Conservation (phyloP, 139 green algal species). For the Nannochloris sp. region DNA sequence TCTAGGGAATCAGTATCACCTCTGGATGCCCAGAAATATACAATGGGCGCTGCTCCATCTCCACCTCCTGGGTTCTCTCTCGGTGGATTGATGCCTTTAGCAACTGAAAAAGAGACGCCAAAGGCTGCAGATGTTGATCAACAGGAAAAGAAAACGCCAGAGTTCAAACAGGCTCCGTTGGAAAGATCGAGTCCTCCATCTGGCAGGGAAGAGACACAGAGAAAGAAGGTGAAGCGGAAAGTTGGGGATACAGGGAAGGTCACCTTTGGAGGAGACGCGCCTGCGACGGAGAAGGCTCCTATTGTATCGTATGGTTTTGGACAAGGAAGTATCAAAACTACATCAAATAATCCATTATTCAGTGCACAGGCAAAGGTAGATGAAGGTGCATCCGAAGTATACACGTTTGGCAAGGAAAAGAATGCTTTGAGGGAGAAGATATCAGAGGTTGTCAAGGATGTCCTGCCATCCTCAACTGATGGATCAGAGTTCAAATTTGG, state of each 20-base stretch:
- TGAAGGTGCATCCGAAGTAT: neutral
- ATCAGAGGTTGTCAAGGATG: no score
- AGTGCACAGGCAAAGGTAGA: neutral
- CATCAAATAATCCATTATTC: neutral
- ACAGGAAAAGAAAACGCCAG: no score
- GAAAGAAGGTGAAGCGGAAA: neutral
- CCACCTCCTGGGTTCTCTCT: constrained; percentile 1
- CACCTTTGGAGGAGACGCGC: constrained; percentile 19
- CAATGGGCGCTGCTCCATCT: neutral
- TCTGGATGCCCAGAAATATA: neutral
- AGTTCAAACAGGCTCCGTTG: no score
- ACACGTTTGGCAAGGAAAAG: neutral
- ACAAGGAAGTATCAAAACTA: neutral
- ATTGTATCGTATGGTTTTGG: neutral
- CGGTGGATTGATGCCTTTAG: neutral
- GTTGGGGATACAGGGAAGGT: constrained; percentile 7
- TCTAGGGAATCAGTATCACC: constrained; percentile 6
- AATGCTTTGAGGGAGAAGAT: neutral
- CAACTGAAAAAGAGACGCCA: neutral
- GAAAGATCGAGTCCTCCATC: no score
- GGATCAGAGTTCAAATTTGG: no score
- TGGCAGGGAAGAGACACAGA: neutral
- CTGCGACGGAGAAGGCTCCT: constrained; percentile 2
- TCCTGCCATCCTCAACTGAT: no score
- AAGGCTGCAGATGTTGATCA: neutral